Base-by-base conservation (phyloP, 2,329 filamentous ascomycete genomes). In the Aspergillus texensis region DNA sequence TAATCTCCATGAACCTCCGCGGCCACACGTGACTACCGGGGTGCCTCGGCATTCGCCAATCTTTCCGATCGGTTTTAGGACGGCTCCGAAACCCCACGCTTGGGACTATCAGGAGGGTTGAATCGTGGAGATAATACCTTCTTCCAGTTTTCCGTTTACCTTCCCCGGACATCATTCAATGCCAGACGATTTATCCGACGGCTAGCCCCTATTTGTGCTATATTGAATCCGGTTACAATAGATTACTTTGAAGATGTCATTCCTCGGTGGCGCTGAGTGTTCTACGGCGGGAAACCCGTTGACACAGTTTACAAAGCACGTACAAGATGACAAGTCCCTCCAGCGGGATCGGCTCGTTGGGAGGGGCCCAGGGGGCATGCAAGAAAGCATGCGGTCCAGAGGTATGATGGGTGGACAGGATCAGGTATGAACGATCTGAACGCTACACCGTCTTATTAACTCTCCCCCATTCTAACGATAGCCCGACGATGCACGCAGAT, bases 281-380 rank as follows among this genome's bases (percentile, higher is more conserved):
- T 98, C 94, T 62, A 96, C 95, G 66, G 93, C 92, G 68, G 93
- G 91, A 75, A 99, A 99, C 80, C 95, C 96, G 62, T 89, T 99
- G 73, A 94, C 92, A 77, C 95, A 98, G 84, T 96, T 99, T 79
- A 93, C 94, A 68, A 99, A 99, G 81, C 94, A 97, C 79, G 92
- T 95, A 62, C 92, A 96, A 76, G 93, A 96, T 85, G 95, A 99
- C 83, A 96, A 94, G 81, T 95, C 92, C 62, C 83, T 98, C 62
- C 95, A 98, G 81, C 87, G 94, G 73, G 95, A 99, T 79, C 88
- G 95, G 64, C 84, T 98, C 65, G 89, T 92, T 64, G 92, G 92
- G 66, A 84, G 90, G 68, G 89, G 88, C 0, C 90, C 91, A 0
- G 88, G 86, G 50, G 89, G 86, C 9, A 83, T 90, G 73, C 85